Evolutionary conservation across 176 grass and related monocot genomes (phyloP).

Genomic region (Carex littledalei): DNA sequence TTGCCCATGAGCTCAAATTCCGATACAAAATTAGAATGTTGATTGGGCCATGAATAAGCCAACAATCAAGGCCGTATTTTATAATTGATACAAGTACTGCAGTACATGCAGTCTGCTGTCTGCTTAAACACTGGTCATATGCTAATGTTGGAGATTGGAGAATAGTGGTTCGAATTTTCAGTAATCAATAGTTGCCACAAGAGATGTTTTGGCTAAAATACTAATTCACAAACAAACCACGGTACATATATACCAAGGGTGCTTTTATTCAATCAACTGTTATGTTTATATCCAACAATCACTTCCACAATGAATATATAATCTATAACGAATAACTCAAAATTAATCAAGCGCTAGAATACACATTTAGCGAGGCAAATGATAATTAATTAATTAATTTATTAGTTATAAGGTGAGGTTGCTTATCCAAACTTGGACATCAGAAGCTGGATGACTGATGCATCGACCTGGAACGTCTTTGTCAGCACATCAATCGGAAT

Average conservation of each 20-base stretch:
- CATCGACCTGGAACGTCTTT: constrained; percentile 51
- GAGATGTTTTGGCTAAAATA: background rate
- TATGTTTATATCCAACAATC: too few species aligned
- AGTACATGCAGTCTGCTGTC: background rate
- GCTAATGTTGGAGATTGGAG: too few species aligned
- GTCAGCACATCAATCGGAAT: constrained; percentile 51
- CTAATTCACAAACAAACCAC: background rate
- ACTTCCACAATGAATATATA: too few species aligned
- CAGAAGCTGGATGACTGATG: constrained; percentile 8
- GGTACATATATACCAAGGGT: background rate
- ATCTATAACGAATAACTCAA: background rate
- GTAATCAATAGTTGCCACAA: background rate
- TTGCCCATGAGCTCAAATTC: background rate
- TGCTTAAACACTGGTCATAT: background rate
- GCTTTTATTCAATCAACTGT: background rate
- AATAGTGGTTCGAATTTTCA: too few species aligned
- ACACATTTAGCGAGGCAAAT: background rate
- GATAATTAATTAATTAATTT: background rate
- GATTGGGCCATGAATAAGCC: too few species aligned
- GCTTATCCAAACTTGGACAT: constrained; percentile 12
- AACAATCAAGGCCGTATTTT: too few species aligned
- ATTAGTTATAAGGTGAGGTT: constrained; percentile 5
- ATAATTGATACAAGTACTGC: too few species aligned
- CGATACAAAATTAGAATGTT: too few species aligned
- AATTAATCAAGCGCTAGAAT: background rate